Base-by-base conservation (phyloP, 140 eudicot species). In the Oenanthe javanica region DNA sequence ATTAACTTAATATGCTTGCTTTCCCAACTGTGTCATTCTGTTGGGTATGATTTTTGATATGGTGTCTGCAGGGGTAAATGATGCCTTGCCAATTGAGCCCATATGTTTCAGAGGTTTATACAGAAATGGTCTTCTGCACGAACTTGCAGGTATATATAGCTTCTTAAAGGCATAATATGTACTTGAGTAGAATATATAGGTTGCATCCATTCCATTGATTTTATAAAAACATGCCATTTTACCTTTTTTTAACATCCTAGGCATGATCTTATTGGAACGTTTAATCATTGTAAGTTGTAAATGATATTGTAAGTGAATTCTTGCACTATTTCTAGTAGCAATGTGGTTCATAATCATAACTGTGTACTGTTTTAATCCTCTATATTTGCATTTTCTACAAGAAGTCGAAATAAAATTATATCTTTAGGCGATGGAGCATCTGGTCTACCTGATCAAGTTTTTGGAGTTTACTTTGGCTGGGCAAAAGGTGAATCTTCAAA, bases 401-500 rank as follows among this genome's bases (percentile, higher is more conserved):
- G 19, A 49, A 38, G 50, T 45, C 31, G 4, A 31, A 23, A 63
- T 3, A 9, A 63, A 63, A 2, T 23, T 63, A n/a, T 31, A 31
- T 66, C 81, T 82, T 54, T 89, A 92, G 96, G 86, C 74, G 77
- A 78, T 46, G 87, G 55, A 76, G 46, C 72, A 38, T 85, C 83
- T 52, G 79, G 69, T 84, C 86, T 92, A 78, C 93, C 96, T 55
- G 87, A 84, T 86, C 97, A 92, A 90, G 86, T 88, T 40, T 87
- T 82, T 86, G 97, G 97, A 81, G 59, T 89, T 31, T 89, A 86
- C 82, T 87, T 92, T 81, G 97, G 97, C 6, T 92, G 97, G 97
- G 96, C 86, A 46, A 87, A 86, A 84, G 66, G 69, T 54, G 85
- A 85, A 50, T 84, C 82, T 4, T 80, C 76, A 19, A 72, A 84